phyloP scores from a whole-genome alignment of 2,329 filamentous ascomycete genomes.

The Hypoxylon sp. region DNA sequence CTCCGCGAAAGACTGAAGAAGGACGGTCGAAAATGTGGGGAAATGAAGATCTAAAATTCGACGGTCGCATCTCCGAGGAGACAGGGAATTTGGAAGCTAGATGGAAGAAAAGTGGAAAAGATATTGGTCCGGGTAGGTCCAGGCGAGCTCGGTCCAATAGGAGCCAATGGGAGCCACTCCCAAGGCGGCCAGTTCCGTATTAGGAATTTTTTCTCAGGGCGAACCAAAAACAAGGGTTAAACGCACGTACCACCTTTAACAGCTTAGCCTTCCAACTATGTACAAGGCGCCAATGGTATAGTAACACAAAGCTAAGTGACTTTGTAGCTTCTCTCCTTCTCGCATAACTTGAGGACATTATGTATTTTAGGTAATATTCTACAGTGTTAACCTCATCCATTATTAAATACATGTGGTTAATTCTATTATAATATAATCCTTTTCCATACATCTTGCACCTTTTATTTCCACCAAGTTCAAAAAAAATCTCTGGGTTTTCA shows the following conservation, averaged over 20 bases:
- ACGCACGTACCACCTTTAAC: constrained; percentile 28
- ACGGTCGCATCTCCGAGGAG: constrained; percentile 52
- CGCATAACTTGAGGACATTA: neutral
- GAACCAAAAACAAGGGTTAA: constrained; percentile 21
- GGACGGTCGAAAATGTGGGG: constrained; percentile 38
- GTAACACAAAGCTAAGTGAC: constrained; percentile 8
- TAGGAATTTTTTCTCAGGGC: constrained; percentile 39
- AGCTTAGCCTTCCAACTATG: constrained; percentile 3
- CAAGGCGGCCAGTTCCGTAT: constrained; percentile 39
- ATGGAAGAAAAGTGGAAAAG: constrained; percentile 31
- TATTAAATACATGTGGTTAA: neutral
- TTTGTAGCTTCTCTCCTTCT: neutral
- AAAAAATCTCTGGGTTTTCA: neutral
- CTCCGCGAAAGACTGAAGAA: constrained; percentile 25
- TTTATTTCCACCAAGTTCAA: constrained; percentile 2
- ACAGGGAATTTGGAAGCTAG: constrained; percentile 31
- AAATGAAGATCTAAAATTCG: constrained; percentile 41
- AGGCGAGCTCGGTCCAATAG: constrained; percentile 41
- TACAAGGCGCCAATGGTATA: constrained; percentile 1
- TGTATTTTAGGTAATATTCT: constrained; percentile 12
- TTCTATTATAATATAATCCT: neutral
- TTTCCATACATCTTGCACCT: neutral
- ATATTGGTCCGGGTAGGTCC: constrained; percentile 31
- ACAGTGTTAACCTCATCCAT: neutral
- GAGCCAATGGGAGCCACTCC: constrained; percentile 13